phyloP scores from a whole-genome alignment of 2,329 filamentous ascomycete genomes.

The Claviceps purpurea region DNA sequence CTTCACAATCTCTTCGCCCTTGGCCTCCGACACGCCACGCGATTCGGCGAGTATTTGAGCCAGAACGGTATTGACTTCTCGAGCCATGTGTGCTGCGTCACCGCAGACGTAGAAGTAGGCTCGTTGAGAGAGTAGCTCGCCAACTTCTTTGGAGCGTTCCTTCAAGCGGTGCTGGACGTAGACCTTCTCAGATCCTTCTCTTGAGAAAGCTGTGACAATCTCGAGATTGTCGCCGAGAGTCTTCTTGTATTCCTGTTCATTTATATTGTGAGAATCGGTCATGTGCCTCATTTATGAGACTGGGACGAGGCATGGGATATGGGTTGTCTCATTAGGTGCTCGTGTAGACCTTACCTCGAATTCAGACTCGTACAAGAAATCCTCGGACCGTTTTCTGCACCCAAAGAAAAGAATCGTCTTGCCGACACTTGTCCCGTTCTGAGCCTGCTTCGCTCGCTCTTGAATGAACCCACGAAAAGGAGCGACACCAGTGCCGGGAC shows the following conservation, averaged over 20 bases:
- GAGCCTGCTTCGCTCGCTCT: constrained; percentile 74
- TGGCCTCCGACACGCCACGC: constrained; percentile 66
- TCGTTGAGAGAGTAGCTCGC: constrained; percentile 71
- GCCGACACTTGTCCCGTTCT: constrained; percentile 69
- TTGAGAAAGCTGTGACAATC: constrained; percentile 89
- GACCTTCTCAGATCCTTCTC: constrained; percentile 74
- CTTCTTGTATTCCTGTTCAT: constrained; percentile 61
- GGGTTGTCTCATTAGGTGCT: neutral
- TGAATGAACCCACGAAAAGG: constrained; percentile 94
- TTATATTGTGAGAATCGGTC: neutral
- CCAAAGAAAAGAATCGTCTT: constrained; percentile 89
- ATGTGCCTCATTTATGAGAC: neutral
- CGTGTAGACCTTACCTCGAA: constrained; percentile 62
- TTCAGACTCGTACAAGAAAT: constrained; percentile 84
- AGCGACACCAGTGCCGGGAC: constrained; percentile 90
- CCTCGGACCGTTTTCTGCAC: constrained; percentile 75
- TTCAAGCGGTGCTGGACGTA: constrained; percentile 92
- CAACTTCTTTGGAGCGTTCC: constrained; percentile 71
- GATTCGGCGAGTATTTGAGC: constrained; percentile 77
- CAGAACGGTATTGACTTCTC: constrained; percentile 80
- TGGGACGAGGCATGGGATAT: too few relatives aligned
- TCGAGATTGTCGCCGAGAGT: constrained; percentile 79
- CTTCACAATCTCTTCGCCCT: constrained; percentile 95
- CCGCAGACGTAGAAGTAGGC: constrained; percentile 98
- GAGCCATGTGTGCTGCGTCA: constrained; percentile 93